Evolutionary conservation across 1,139 yeast species (phyloP).

Genomic region (Yamadazyma dendronema): DNA sequence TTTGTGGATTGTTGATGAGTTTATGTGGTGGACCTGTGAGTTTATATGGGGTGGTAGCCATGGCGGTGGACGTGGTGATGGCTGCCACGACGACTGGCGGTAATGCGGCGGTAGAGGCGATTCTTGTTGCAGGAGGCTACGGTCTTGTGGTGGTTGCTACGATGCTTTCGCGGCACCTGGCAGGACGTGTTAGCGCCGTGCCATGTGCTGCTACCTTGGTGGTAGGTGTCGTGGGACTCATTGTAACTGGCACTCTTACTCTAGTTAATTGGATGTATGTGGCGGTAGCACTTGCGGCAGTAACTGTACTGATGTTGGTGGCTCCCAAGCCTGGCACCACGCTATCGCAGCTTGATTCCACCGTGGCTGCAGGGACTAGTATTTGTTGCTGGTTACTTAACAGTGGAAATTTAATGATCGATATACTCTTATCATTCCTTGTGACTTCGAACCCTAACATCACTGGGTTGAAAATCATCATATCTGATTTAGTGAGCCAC

Average conservation of each 20-base stretch:
- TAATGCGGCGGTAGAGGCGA: background rate
- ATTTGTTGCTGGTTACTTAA: background rate
- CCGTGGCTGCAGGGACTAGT: background rate
- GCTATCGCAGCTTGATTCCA: no score
- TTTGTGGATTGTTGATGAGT: slow-evolving; percentile 22
- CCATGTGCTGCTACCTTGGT: no score
- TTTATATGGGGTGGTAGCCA: slow-evolving; percentile 1
- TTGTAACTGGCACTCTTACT: no score
- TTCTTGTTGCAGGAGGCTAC: background rate
- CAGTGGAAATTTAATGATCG: background rate
- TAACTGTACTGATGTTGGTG: no score
- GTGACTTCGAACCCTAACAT: background rate
- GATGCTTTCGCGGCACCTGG: no score
- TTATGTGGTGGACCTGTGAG: slow-evolving; percentile 14
- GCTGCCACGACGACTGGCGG: no score
- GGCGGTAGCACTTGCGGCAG: no score
- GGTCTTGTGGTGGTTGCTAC: background rate
- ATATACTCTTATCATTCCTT: background rate
- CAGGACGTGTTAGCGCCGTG: no score
- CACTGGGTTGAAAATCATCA: background rate
- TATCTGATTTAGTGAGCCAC: slow-evolving; percentile 28
- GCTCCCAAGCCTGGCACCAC: no score
- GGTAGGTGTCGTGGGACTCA: no score
- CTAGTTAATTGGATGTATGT: no score
- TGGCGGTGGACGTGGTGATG: slow-evolving; percentile 1